Evolutionary conservation across 805 yeast species (phyloP), one percentile per base, ranked within the genome.

Genomic region (Candida tammaniensis): DNA sequence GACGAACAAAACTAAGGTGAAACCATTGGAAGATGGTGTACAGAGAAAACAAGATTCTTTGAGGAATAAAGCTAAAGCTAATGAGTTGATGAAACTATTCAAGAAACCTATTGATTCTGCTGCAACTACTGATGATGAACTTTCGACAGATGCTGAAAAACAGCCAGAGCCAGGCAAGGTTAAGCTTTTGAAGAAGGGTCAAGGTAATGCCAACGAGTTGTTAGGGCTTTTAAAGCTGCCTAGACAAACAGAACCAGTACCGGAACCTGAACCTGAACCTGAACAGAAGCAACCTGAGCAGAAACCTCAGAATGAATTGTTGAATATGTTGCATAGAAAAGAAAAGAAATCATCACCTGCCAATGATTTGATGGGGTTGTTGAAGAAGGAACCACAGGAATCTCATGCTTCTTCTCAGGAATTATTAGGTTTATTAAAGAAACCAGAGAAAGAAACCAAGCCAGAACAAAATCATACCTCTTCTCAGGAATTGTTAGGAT

Each of bases 21-120:
- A 29, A 12, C 28, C 35, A 23, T 17, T 20, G 19, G 31, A 30
- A 14, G 15, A 15, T n/a, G 15, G 17, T 13, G 29, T 16, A 8
- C 30, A 24, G 28, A 43, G 34, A 11, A 18, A 42, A 7, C 38
- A 39, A 6, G 51, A 51, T 19, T 29, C 44, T 4, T 52, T 51
- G 16, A 55, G 38, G 17, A 57, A 58, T 27, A 47, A 57, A 27
- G 51, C 61, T 7, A 59, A 54, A 34, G 66, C 67, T 12, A 53
- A 57, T 33, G 43, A 51, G 19, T 48, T 61, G 27, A 42, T 61
- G 43, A 51, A 49, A 31, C 49, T 61, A 23, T 52, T 61, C 35
- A 51, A 54, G 16, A 51, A 40, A 32, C 42, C 48, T 14, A 15
- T 30, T 23, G n/a, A 14, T 16, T 18, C 8, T 4, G 32, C 7